These are phyloP conservation scores for Diaporthe australafricana DNA, from an alignment of 2,329 filamentous ascomycete species.

Conservation along the genomic window DNA sequence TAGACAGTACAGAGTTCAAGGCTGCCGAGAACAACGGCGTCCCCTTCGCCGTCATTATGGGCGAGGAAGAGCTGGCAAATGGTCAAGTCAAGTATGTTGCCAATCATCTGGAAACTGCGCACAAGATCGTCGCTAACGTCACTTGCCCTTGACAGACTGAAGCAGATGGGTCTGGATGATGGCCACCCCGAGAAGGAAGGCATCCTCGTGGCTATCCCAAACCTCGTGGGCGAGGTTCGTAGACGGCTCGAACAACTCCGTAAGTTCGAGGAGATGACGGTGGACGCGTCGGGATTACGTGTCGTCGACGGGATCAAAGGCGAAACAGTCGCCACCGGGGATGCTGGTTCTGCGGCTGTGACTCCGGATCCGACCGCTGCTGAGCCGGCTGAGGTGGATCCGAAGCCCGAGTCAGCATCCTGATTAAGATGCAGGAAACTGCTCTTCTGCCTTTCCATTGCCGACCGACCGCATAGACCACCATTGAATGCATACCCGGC, in stretches of 20 bases:
- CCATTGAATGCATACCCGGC: slow-evolving; percentile 14
- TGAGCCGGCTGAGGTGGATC: slow-evolving; percentile 12
- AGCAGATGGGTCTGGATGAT: slow-evolving; percentile 76
- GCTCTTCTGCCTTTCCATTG: not conserved
- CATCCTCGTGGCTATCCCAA: slow-evolving; percentile 74
- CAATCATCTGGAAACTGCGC: slow-evolving; percentile 62
- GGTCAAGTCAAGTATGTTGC: slow-evolving; percentile 71
- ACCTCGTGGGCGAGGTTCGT: slow-evolving; percentile 71
- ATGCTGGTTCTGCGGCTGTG: slow-evolving; percentile 38
- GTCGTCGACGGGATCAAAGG: slow-evolving; percentile 61
- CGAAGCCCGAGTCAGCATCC: slow-evolving; percentile 20
- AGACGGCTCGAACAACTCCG: slow-evolving; percentile 54
- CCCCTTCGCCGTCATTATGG: slow-evolving; percentile 89
- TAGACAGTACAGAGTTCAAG: slow-evolving; percentile 75
- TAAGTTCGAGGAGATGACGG: slow-evolving; percentile 56
- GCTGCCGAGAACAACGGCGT: slow-evolving; percentile 83
- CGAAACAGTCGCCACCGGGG: slow-evolving; percentile 48
- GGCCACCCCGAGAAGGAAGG: slow-evolving; percentile 93
- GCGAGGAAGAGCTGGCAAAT: slow-evolving; percentile 86
- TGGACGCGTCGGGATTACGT: slow-evolving; percentile 57
- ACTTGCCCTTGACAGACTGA: slow-evolving; percentile 72
- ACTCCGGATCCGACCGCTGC: slow-evolving; percentile 23
- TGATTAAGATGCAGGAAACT: slow-evolving; percentile 14
- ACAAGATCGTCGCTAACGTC: not conserved
- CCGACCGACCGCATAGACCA: not conserved